phyloP scores from a whole-genome alignment of 352 stramenopile species.

The Pythium aristosporum region DNA sequence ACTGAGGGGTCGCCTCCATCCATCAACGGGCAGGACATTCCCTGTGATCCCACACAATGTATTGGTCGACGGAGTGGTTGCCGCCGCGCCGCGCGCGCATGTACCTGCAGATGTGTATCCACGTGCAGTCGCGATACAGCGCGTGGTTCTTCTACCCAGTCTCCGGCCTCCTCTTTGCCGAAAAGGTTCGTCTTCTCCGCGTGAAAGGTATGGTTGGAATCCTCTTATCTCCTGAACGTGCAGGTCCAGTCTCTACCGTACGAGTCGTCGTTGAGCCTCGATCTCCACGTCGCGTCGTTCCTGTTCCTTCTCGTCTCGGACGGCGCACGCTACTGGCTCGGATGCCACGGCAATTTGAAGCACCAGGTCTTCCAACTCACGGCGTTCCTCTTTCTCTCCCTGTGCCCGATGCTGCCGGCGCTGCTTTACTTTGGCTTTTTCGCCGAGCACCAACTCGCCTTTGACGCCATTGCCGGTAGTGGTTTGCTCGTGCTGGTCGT shows the following conservation, averaged over 20 bases:
- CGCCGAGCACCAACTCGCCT: constrained; percentile 46
- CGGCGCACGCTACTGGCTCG: constrained; percentile 53
- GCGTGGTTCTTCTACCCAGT: constrained; percentile 58
- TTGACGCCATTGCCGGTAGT: constrained; percentile 43
- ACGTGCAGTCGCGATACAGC: constrained; percentile 51
- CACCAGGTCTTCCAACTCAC: constrained; percentile 64
- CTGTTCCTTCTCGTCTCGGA: constrained; percentile 46
- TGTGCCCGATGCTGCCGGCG: constrained; percentile 55
- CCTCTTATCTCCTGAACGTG: not conserved
- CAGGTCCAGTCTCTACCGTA: constrained; percentile 41
- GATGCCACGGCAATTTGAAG: constrained; percentile 53
- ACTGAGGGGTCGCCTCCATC: constrained; percentile 2
- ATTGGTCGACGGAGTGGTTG: constrained; percentile 30
- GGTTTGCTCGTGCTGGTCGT: constrained; percentile 39
- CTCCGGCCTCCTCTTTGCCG: constrained; percentile 50
- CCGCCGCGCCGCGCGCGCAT: constrained; percentile 41
- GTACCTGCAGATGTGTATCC: constrained; percentile 61
- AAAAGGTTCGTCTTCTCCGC: constrained; percentile 42
- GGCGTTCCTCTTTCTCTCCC: constrained; percentile 64
- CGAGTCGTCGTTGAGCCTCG: constrained; percentile 39
- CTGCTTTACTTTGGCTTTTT: constrained; percentile 58
- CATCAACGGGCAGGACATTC: not conserved
- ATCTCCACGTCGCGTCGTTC: constrained; percentile 45
- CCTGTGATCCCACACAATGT: constrained; percentile 13
- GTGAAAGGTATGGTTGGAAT: not conserved